Percentiles rank a stretch among this genome's conserved stretches.
Conservation (phyloP, 106 monocot species). For the Ottelia alismoides region DNA sequence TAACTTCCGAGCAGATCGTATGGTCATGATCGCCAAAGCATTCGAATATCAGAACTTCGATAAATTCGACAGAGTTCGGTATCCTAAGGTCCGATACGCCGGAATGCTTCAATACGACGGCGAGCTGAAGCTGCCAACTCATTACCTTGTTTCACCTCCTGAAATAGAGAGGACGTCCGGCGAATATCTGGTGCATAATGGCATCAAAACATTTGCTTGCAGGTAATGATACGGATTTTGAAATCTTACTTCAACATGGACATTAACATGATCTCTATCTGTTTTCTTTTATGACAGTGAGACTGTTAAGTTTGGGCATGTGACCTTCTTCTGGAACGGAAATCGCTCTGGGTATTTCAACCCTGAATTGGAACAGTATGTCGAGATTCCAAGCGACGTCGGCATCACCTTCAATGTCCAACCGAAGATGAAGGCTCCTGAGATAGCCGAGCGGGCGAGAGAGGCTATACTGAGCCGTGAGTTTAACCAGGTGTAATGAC, state of each 20-base stretch:
- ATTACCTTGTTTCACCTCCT: slow-evolving; percentile 85
- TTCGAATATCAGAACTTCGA: slow-evolving; percentile 92
- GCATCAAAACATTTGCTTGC: slow-evolving; percentile 86
- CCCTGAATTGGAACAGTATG: slow-evolving; percentile 59
- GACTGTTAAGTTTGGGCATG: slow-evolving; percentile 92
- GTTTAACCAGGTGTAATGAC: slow-evolving; percentile 92
- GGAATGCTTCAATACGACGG: slow-evolving; percentile 99
- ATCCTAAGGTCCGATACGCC: slow-evolving; percentile 85
- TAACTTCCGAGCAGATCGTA: slow-evolving; percentile 95
- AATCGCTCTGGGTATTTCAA: slow-evolving; percentile 86
- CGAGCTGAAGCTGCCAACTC: slow-evolving; percentile 74
- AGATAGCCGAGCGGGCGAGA: slow-evolving; percentile 74
- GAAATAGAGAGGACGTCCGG: slow-evolving; percentile 96
- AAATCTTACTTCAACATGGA: no score
- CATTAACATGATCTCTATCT: no score
- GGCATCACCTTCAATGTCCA: slow-evolving; percentile 87
- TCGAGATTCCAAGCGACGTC: slow-evolving; percentile 82
- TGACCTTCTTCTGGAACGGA: slow-evolving; percentile 96
- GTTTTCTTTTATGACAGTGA: slow-evolving; percentile 32
- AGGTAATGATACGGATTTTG: slow-evolving; percentile 56
- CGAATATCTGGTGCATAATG: slow-evolving; percentile 94
- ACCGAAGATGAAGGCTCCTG: slow-evolving; percentile 85
- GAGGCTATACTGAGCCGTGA: slow-evolving; percentile 81
- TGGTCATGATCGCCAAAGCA: slow-evolving; percentile 92
- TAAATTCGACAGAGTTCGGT: slow-evolving; percentile 78